Conservation (phyloP, 1,284 basidiomycete species). For the Cerrena zonata region DNA sequence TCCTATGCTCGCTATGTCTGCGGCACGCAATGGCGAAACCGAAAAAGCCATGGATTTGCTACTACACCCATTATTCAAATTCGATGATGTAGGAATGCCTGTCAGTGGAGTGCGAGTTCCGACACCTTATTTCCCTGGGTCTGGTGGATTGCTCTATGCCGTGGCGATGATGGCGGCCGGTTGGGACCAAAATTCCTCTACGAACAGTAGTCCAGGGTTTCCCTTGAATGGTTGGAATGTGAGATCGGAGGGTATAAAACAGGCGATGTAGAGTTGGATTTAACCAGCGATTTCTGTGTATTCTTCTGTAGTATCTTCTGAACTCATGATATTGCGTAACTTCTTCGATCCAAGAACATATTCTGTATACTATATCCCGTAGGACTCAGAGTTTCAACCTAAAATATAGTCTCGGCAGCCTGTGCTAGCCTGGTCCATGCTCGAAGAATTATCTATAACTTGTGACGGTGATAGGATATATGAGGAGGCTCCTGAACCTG, state of each 20-base stretch:
- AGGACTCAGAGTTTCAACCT: no score
- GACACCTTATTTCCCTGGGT: slow-evolving; percentile 57
- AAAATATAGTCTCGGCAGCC: no score
- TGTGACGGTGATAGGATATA: no score
- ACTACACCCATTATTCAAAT: slow-evolving; percentile 47
- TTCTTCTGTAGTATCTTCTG: no score
- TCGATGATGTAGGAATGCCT: slow-evolving; percentile 59
- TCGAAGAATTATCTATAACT: no score
- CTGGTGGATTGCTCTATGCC: slow-evolving; percentile 46
- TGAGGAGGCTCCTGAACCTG: no score
- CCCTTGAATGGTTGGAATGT: slow-evolving; percentile 47
- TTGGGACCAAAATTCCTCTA: slow-evolving; percentile 43
- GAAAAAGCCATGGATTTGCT: slow-evolving; percentile 51
- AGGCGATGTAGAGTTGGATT: slow-evolving; percentile 30
- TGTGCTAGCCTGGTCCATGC: no score
- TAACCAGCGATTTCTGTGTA: background rate
- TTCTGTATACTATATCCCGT: no score
- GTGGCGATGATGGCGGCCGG: slow-evolving; percentile 54
- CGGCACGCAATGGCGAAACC: slow-evolving; percentile 45
- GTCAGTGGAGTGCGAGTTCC: slow-evolving; percentile 52
- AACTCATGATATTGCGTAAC: no score
- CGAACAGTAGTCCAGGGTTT: slow-evolving; percentile 47
- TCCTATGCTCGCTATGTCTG: slow-evolving; percentile 58
- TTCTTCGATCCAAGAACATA: no score
- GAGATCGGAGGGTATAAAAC: slow-evolving; percentile 38